Conservation (phyloP, 2,329 filamentous ascomycete genomes). For the Periconia macrospinosa region DNA sequence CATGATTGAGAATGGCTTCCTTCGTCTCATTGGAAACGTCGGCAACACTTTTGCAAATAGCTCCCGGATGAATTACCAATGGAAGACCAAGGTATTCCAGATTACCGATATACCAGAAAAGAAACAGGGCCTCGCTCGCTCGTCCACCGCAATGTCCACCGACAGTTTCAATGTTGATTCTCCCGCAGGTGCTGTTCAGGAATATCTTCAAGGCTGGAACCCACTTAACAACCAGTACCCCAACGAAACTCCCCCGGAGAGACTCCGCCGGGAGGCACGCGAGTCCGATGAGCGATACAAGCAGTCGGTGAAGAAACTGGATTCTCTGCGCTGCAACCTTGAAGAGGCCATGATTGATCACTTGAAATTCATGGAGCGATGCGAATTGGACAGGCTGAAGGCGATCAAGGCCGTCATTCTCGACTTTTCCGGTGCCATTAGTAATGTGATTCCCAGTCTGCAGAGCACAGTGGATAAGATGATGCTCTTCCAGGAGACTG, state of each 20-base stretch:
- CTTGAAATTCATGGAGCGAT: slow-evolving; percentile 94
- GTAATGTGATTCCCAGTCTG: slow-evolving; percentile 94
- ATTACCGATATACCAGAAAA: slow-evolving; percentile 86
- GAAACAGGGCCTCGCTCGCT: slow-evolving; percentile 71
- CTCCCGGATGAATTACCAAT: slow-evolving; percentile 96
- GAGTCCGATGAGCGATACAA: slow-evolving; percentile 97
- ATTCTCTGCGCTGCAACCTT: slow-evolving; percentile 88
- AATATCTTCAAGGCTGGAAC: slow-evolving; percentile 91
- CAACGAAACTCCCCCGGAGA: slow-evolving; percentile 90
- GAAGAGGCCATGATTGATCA: slow-evolving; percentile 94
- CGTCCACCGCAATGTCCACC: slow-evolving; percentile 66
- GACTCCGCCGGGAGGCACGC: slow-evolving; percentile 81
- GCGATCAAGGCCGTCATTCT: slow-evolving; percentile 97
- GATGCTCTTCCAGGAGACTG: slow-evolving; percentile 98
- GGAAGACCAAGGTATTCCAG: slow-evolving; percentile 90
- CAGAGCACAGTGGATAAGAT: slow-evolving; percentile 97
- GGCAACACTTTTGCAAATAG: slow-evolving; percentile 96
- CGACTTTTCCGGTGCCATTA: slow-evolving; percentile 95
- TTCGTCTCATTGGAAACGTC: slow-evolving; percentile 90
- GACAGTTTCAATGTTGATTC: slow-evolving; percentile 67
- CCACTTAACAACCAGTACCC: slow-evolving; percentile 85
- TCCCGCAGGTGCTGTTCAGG: slow-evolving; percentile 80
- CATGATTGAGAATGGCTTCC: slow-evolving; percentile 79
- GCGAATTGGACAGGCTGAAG: slow-evolving; percentile 92
- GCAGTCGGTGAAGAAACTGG: slow-evolving; percentile 78